Conservation (phyloP, 2,329 filamentous ascomycete genomes). For the Fusarium newnesense region DNA sequence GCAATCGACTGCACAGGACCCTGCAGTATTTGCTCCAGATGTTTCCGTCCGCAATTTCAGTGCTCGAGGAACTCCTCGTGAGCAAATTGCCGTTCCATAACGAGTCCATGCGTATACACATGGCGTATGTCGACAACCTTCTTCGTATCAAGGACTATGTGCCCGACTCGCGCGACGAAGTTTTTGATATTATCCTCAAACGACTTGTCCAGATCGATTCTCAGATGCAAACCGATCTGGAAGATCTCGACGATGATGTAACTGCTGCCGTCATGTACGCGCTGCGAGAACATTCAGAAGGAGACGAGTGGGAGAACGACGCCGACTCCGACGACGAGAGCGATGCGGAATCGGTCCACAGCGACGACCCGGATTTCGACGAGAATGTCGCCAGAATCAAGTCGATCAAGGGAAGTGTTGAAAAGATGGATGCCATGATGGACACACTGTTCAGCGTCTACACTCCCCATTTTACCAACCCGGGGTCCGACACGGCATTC, state of each 20-base stretch:
- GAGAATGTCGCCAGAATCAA: slow-evolving; percentile 73
- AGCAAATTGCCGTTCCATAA: slow-evolving; percentile 80
- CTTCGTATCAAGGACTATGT: slow-evolving; percentile 81
- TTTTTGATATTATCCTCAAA: slow-evolving; percentile 85
- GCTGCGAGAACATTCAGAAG: slow-evolving; percentile 45
- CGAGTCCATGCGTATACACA: slow-evolving; percentile 81
- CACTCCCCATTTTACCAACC: slow-evolving; percentile 74
- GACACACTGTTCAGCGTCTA: slow-evolving; percentile 90
- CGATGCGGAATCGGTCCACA: slow-evolving; percentile 76
- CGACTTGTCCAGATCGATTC: slow-evolving; percentile 94
- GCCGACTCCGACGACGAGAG: slow-evolving; percentile 64
- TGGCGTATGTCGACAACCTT: slow-evolving; percentile 89
- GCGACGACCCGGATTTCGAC: slow-evolving; percentile 74
- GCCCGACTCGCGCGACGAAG: slow-evolving; percentile 79
- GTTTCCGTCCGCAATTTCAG: slow-evolving; percentile 80
- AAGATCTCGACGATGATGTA: slow-evolving; percentile 90
- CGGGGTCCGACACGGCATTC: slow-evolving; percentile 74
- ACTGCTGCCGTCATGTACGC: slow-evolving; percentile 76
- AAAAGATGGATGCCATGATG: slow-evolving; percentile 91
- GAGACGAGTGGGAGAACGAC: slow-evolving; percentile 60
- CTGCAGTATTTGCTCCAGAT: slow-evolving; percentile 81
- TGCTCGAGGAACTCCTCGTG: slow-evolving; percentile 74
- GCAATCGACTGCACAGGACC: slow-evolving; percentile 78
- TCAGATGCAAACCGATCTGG: slow-evolving; percentile 91
- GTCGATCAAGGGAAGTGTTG: slow-evolving; percentile 81